Conservation (phyloP, 495 filamentous ascomycete species). For the Staphylotrichum tortipilum region DNA sequence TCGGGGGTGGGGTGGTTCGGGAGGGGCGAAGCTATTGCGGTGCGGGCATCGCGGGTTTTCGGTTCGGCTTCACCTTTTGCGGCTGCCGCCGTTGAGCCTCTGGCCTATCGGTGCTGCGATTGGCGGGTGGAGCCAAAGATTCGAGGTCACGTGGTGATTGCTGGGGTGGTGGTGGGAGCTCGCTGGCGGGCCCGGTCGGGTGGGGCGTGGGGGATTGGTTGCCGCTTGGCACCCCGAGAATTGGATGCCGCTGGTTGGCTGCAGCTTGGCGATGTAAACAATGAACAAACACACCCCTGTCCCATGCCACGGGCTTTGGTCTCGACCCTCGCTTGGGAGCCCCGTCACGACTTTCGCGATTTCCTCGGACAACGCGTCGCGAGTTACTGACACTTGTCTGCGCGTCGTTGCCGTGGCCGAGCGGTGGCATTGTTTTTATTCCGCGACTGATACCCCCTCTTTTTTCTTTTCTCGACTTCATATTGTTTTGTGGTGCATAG, state of each 20-base stretch:
- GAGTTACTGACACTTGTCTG: too few species aligned
- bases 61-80: constrained; percentile 2
- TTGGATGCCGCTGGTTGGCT: constrained; percentile 11
- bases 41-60: constrained; percentile 13
- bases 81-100: too few species aligned
- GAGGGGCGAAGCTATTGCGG: constrained; percentile 1
- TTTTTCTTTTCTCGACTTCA: not conserved
- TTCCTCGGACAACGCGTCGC: constrained; percentile 8
- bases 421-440: not conserved
- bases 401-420: too few species aligned
- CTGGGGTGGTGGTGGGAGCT: not conserved
- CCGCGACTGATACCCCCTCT: not conserved
- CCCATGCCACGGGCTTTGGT: not conserved
- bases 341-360: constrained; percentile 11
- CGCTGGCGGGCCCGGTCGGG: not conserved
- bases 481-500: too few species aligned
- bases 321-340: not conserved
- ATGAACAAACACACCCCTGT: too few species aligned
- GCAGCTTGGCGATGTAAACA: constrained; percentile 25
- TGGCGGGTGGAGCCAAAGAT: constrained; percentile 2
- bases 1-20: too few species aligned
- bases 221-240: not conserved
- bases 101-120: not conserved
- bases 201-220: constrained; percentile 12
- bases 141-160: constrained; percentile 27